Evolutionary conservation across 441 rosid species (phyloP), one percentile per base, ranked within the genome.

Genomic region (Raphanus hybrid): DNA sequence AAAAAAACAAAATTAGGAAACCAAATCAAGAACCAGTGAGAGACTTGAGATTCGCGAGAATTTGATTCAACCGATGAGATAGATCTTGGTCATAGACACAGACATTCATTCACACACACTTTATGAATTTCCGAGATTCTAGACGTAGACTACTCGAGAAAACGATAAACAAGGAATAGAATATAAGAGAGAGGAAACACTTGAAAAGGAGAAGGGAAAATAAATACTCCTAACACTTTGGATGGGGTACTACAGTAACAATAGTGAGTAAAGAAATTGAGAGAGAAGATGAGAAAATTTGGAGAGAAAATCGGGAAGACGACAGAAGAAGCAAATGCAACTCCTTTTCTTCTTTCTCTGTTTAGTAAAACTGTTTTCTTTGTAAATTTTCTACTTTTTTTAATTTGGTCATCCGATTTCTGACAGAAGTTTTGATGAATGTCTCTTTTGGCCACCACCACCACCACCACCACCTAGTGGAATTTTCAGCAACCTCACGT

Each of bases 261-360:
- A 63, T 73, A 82, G 83, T 76, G 82, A 70, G 79, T 43, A 66
- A 75, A 83, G 14, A 71, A 57, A 32, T 7, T 23, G 26, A 23
- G 45, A 50, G 73, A 35, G 60, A 43, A 70, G 62, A 61, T 27
- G 16, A 5, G 27, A 71, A 64, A 76, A 54, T 14, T 57, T 62
- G 76, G 69, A 77, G 78, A 74, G 66, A 82, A 80, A 84, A 81
- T 82, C 83, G 66, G 74, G 75, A 67, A 5, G 67, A 72, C 26
- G 26, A 23, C 26, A 23, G 26, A 23, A 23, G 26, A 23, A 86
- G 86, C 73, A 83, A 83, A 48, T 39, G 82, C 87, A 82, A 90
- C 83, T 73, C 75, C 11, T 57, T 57, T 9, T 20, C 20, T 57
- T 5, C 15, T 78, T 29, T 74, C 84, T 65, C 62, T 76, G 82